Base-by-base conservation (phyloP, 257 asterid species). In the Solanum tarijense region DNA sequence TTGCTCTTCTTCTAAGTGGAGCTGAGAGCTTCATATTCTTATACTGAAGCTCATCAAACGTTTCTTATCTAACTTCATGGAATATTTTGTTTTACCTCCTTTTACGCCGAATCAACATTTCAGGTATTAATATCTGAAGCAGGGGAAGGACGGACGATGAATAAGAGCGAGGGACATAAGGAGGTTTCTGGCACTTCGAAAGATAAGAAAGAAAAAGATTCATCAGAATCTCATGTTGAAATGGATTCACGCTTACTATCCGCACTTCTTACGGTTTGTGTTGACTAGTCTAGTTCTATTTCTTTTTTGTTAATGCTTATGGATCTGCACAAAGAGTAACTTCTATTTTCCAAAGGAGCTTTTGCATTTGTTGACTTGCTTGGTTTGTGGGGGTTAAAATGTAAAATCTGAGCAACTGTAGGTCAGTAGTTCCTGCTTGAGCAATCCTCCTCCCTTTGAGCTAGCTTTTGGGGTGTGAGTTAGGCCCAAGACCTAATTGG, bases 221-320 rank as follows among this genome's bases (percentile, higher is more conserved):
- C 91, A 34, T 71, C 94, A 25, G 94, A 92, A 86, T 82, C 95
- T 12, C 98, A 92, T 83, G 89, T 95, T 79, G 99, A 93, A 93
- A 95, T 97, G 99, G 99, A 97, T 91, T 97, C 99, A 9, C 99
- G 98, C 71, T 90, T 97, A 86, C 90, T 97, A 52, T 94, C 98
- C 79, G 98, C 97, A 87, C 95, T 97, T 87, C 90, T 96, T 89
- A 93, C 97, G 68, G 99, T 97, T 60, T 90, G 98, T 94, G 75
- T 55, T 58, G 84, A 10, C 25, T 18, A 9, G 32, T 85, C 81
- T 86, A 58, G 25, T 86, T 89, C 87, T 76, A 48, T 83, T 34
- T 86, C 5, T 43, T 81, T 83, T 20, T 35, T 66, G 21, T 72
- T 39, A 41, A 11, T 46, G 36, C 29, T 62, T 48, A 25, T 38